Percentiles rank a stretch among this genome's conserved stretches.
phyloP scores from a whole-genome alignment of 352 stramenopile genomes.

The Phytophthora kernoviae region DNA sequence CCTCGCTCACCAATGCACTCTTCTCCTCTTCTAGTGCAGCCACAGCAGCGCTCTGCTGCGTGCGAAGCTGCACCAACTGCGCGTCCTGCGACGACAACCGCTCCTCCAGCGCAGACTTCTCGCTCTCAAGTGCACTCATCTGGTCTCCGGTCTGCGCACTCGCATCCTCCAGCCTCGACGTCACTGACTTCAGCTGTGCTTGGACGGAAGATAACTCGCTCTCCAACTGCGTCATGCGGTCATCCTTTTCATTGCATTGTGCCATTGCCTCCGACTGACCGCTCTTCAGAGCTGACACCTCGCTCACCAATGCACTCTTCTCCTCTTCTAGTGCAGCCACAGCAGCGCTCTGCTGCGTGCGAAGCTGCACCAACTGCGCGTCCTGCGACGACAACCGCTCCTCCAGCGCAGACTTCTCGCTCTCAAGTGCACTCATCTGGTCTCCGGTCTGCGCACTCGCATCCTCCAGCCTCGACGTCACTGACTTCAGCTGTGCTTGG shows the following conservation, averaged over 20 bases:
- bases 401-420: constrained; percentile 1
- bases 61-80: not conserved
- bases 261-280: not conserved
- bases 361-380: not conserved
- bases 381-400: constrained; percentile 1
- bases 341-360: not conserved
- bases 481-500: not conserved
- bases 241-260: constrained; percentile 1
- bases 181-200: not conserved
- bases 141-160: not conserved
- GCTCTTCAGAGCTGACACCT: not conserved
- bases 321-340: not conserved
- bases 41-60: constrained; percentile 1
- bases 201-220: not conserved
- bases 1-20: not conserved
- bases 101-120: constrained; percentile 1
- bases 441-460: not conserved
- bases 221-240: not conserved
- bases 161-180: not conserved
- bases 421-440: not conserved
- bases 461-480: not conserved
- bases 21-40: not conserved
- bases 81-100: not conserved
- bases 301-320: not conserved
- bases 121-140: not conserved